phyloP scores from a whole-genome alignment of 2,329 filamentous ascomycete genomes.

The Clathrospora elynae region DNA sequence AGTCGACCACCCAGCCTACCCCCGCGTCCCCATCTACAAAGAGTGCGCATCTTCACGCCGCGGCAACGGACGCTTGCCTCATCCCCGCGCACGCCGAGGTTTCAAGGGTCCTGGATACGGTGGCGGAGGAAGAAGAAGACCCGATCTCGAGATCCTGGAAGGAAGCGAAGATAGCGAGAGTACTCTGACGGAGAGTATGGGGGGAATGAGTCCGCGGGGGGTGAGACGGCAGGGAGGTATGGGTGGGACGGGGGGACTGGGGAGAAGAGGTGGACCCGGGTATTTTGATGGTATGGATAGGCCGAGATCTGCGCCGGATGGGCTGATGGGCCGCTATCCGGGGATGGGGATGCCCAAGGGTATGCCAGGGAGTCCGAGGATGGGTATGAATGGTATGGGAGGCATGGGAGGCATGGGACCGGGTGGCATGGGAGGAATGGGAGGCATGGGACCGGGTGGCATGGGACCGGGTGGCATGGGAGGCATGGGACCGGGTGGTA shows the following conservation, averaged over 20 bases:
- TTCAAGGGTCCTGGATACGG: neutral
- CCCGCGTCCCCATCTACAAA: constrained; percentile 6
- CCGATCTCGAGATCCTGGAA: constrained; percentile 5
- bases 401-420: neutral
- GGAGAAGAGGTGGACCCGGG: neutral
- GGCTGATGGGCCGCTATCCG: neutral
- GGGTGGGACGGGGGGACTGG: neutral
- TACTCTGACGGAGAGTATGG: neutral
- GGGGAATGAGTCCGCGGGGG: neutral
- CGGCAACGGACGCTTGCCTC: neutral
- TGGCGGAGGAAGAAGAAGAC: neutral
- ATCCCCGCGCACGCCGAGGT: neutral
- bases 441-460: neutral
- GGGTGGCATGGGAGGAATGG: constrained; percentile 5
- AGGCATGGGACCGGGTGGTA: constrained; percentile 1
- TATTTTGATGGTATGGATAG: neutral
- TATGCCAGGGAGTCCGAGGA: neutral
- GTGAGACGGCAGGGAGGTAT: neutral
- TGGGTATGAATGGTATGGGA: neutral
- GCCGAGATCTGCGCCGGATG: constrained; percentile 3
- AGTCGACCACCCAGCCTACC: constrained; percentile 6
- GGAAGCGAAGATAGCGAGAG: constrained; percentile 10
- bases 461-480: constrained; percentile 3
- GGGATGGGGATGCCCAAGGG: neutral
- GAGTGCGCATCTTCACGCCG: neutral